Base-by-base conservation (phyloP, 2,329 filamentous ascomycete genomes). In the Triangularia setosa region DNA sequence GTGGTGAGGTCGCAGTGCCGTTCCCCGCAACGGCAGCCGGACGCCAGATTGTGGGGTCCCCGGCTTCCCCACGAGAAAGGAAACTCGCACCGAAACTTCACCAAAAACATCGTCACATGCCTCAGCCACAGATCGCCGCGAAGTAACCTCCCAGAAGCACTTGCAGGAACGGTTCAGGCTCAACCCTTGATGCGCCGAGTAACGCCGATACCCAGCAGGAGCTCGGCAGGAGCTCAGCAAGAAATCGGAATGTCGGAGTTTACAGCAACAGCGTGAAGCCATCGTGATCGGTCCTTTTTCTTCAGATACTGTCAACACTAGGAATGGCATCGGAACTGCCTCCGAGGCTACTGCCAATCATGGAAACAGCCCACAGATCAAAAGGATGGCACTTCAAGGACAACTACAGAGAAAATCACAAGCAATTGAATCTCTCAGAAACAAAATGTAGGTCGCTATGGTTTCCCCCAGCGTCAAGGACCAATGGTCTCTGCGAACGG, bases 401-500 rank as follows among this genome's bases (percentile, higher is more conserved):
- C 52, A 21, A 21, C 23, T 14, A 55, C 3, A 9, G 8, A 53
- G 54, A 27, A 16, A 27, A 25, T 23, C 40, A 60, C 54, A 60
- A 52, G 35, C 21, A 56, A 28, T 25, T 16, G 21, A 28, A 28
- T 5, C 27, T 28, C 21, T 28, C 12, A 59, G 11, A 35, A 48
- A 56, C 62, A 64, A 66, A 64, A 89, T 92, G 87, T 91, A 87
- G 87, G 83, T 82, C 79, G 82, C 84, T 86, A 94, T 93, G 91
- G 90, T 94, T 94, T 86, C 88, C 90, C 90, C 88, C 86, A 90
- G 89, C 91, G 86, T 94, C 91, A 96, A 80, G 71, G 85, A 87
- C 90, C 91, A 82, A 96, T 88, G 91, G 90, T 86, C 90, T 95
- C 85, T 87, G 91, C 85, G 87, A 92, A 92, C 85, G 87, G 91